A percentile compares a stretch with the other conserved stretches of the same genome.
Conservation (phyloP, 331 rosid species). For the Cydonia oblonga region DNA sequence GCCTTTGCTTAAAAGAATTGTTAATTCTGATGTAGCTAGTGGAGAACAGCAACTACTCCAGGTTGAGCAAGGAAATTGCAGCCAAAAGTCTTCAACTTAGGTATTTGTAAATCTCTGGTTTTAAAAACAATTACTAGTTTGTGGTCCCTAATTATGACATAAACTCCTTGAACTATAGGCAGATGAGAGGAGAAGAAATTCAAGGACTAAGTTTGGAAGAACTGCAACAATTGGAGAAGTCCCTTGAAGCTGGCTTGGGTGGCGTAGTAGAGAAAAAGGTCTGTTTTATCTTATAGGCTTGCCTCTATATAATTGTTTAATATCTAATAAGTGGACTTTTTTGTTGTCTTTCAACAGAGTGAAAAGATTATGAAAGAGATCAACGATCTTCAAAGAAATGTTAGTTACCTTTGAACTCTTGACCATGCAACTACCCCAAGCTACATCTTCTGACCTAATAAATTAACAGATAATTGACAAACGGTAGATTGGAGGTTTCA, state of each 20-base stretch:
- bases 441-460: neutral
- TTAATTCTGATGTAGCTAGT: slow-evolving; percentile 40
- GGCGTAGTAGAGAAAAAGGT: slow-evolving; percentile 76
- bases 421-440: neutral
- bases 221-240: slow-evolving; percentile 60
- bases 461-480: neutral
- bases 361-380: slow-evolving; percentile 72
- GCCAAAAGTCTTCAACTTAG: slow-evolving; percentile 63
- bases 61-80: slow-evolving; percentile 64
- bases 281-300: neutral
- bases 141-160: neutral
- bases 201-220: slow-evolving; percentile 59
- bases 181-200: slow-evolving; percentile 92
- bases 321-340: neutral
- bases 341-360: slow-evolving; percentile 33
- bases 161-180: slow-evolving; percentile 30
- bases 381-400: slow-evolving; percentile 65
- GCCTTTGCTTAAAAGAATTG: neutral
- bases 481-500: neutral
- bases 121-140: neutral
- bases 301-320: neutral
- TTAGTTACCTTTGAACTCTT: slow-evolving; percentile 12
- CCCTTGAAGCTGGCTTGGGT: slow-evolving; percentile 70
- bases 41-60: slow-evolving; percentile 51
- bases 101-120: slow-evolving; percentile 1